Percentiles rank a stretch among this genome's conserved stretches.
Conservation (phyloP, 2,329 filamentous ascomycete genomes). For the Xylaria sp. region DNA sequence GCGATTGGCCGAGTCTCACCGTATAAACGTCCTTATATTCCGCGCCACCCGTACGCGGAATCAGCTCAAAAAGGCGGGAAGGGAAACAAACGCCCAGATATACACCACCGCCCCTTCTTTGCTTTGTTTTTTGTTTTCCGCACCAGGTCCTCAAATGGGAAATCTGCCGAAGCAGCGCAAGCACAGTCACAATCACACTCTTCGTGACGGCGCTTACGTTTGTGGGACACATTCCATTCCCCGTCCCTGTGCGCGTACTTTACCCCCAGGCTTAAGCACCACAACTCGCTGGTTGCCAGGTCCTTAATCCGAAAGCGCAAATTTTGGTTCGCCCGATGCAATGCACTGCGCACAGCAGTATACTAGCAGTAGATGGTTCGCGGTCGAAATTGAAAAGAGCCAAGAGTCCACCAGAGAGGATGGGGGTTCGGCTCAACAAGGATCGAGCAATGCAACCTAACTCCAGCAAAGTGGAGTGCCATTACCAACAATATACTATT, state of each 20-base stretch:
- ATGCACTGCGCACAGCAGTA: conserved; percentile 11
- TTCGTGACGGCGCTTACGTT: conserved; percentile 24
- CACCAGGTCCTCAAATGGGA: conserved; percentile 30
- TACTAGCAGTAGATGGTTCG: neutral
- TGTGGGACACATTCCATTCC: neutral
- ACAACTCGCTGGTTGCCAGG: neutral
- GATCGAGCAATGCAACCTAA: conserved; percentile 33
- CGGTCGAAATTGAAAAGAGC: conserved; percentile 22
- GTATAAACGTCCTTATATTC: conserved; percentile 36
- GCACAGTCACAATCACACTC: conserved; percentile 35
- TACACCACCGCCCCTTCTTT: conserved; percentile 12
- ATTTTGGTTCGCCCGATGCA: conserved; percentile 24
- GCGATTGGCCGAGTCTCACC: conserved; percentile 38
- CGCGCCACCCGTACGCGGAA: conserved; percentile 26
- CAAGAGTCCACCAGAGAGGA: conserved; percentile 15
- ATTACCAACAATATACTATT: neutral
- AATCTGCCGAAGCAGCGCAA: conserved; percentile 36
- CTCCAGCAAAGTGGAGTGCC: conserved; percentile 27
- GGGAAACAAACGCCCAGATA: conserved; percentile 16
- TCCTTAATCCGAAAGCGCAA: conserved; percentile 6
- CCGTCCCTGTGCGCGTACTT: neutral
- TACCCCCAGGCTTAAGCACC: conserved; percentile 6
- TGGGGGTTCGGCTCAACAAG: conserved; percentile 22
- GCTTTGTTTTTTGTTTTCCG: neutral
- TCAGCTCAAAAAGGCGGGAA: conserved; percentile 36